Evolutionary conservation across 176 grass and related monocot species (phyloP).

Genomic region (Calamus simplicifolius): DNA sequence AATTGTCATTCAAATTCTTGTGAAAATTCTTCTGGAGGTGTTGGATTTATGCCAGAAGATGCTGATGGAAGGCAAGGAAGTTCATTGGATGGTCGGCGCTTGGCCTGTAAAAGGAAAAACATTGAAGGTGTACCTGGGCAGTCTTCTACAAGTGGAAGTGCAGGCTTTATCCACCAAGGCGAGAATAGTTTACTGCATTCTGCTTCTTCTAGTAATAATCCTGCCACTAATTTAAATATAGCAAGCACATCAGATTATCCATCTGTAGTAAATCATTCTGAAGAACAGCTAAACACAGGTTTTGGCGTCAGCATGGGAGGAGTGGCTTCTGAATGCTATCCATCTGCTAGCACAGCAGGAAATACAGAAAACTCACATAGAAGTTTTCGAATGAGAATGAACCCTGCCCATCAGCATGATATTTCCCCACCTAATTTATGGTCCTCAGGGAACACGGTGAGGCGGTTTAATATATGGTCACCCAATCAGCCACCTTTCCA

Average conservation of each 20-base stretch:
- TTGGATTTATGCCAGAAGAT: constrained; percentile 36
- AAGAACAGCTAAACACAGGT: constrained; percentile 27
- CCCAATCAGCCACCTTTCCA: too few species aligned
- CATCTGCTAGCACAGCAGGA: constrained; percentile 14
- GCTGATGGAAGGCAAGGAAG: constrained; percentile 40
- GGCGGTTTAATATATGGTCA: not conserved
- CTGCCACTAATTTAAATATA: constrained; percentile 28
- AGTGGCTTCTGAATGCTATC: constrained; percentile 28
- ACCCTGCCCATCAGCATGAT: constrained; percentile 19
- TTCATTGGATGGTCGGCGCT: constrained; percentile 45
- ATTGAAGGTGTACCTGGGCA: constrained; percentile 48
- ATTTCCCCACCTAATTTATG: constrained; percentile 29
- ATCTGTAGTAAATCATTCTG: constrained; percentile 26
- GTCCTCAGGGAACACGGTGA: constrained; percentile 34
- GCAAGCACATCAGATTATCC: constrained; percentile 21
- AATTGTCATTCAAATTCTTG: constrained; percentile 28
- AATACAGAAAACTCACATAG: constrained; percentile 32
- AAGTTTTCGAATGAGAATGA: constrained; percentile 55
- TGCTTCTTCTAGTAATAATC: constrained; percentile 36
- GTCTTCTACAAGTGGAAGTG: constrained; percentile 38
- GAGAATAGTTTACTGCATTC: constrained; percentile 32
- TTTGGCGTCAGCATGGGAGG: constrained; percentile 25
- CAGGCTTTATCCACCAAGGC: constrained; percentile 35
- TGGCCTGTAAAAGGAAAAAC: constrained; percentile 77
- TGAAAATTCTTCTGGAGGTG: constrained; percentile 31